Base-by-base conservation (phyloP, 495 filamentous ascomycete genomes). In the Collariella sp. region DNA sequence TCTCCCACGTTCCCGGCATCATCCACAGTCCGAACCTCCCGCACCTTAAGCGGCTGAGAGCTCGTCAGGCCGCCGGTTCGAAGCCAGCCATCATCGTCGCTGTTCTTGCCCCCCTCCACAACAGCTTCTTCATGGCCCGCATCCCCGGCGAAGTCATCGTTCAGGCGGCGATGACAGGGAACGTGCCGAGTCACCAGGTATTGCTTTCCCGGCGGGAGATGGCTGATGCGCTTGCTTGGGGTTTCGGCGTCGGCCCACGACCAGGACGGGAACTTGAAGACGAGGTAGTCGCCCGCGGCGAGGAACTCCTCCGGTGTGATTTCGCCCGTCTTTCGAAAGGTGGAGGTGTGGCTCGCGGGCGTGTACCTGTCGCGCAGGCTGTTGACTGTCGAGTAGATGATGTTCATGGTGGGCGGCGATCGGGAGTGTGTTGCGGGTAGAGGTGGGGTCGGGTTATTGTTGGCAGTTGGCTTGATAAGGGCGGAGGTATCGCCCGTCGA, bases 241-340 rank as follows among this genome's bases (percentile, higher is more conserved):
- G 80, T 79, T 10, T 90, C 88, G 44, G 91, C 91, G 60, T 91
- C 88, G 53, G 83, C 81, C 93, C 93, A 99, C n/a, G 88, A 85
- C 93, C 93, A 99, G 42, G 91, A 93, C 6, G 93, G 93, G 71
- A 99, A 99, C 75, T 96, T 97, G 82, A 91, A 95, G 64, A 96
- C 90, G 36, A 99, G 86, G 70, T 96, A 99, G 73, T 99, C 93
- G 60, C 94, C 93, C 3, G 93, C 94, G 4, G 85, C 83, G 15
- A 96, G 77, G 68, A 99, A 99, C 77, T 99, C 93, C 66, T 96
- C 94, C 39, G 91, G 91, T 0, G 94, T 97, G 71, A 99, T 89
- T 71, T 97, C 85, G 60, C 93, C 93, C 2, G 89, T 95, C 55
- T 76, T 76, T 57, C 90, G 89, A 76, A 99, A 99, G 54, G 88